phyloP scores from a whole-genome alignment of 2,329 filamentous ascomycete species.

The Diaporthe ilicicola region DNA sequence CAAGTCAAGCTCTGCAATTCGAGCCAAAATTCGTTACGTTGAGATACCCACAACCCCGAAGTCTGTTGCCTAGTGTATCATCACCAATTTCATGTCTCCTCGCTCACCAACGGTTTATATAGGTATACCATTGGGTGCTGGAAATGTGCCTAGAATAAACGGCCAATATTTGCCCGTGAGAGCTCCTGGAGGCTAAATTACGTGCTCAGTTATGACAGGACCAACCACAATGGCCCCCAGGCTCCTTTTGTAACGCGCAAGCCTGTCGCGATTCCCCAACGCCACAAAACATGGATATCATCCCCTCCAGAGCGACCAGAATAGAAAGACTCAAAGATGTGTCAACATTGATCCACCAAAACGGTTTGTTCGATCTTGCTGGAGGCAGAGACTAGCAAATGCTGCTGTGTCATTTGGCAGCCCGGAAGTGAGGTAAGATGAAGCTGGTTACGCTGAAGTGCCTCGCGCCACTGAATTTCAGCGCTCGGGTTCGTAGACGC shows the following conservation, averaged over 20 bases:
- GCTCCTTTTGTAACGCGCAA: background rate
- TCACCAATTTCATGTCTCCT: background rate
- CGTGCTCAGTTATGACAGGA: background rate
- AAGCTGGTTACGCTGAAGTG: background rate
- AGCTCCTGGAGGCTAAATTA: background rate
- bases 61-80: background rate
- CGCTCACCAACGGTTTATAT: background rate
- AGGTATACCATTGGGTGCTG: too few relatives aligned
- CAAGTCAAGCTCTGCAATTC: background rate
- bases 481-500: constrained; percentile 68
- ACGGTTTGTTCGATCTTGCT: background rate
- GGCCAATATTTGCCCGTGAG: background rate
- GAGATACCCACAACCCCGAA: too few relatives aligned
- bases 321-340: background rate
- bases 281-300: constrained; percentile 7
- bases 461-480: constrained; percentile 36
- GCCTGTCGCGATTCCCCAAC: background rate
- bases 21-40: background rate
- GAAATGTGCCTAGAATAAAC: background rate
- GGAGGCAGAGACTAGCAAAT: background rate
- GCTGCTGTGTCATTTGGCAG: background rate
- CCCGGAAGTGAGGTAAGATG: background rate
- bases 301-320: background rate
- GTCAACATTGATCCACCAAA: background rate
- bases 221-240: background rate